A percentile compares a stretch with the other conserved stretches of the same genome.
Evolutionary conservation across 2,329 filamentous ascomycete genomes (phyloP).

Genomic region (Neophaeococcomyces aloes): DNA sequence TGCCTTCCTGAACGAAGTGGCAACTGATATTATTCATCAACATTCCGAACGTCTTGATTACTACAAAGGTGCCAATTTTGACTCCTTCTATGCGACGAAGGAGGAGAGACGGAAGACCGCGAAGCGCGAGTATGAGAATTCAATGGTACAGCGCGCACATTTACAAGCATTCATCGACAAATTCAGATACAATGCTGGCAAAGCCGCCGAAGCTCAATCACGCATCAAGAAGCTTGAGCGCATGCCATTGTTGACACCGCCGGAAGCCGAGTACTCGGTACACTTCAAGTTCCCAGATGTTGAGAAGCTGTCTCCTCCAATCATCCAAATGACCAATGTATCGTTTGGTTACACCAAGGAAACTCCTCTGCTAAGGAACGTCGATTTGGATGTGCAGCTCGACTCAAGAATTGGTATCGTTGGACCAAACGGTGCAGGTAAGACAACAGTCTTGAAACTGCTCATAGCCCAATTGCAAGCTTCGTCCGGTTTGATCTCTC

Average conservation of each 20-base stretch:
- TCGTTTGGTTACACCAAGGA: conserved; percentile 79
- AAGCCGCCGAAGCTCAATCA: conserved; percentile 95
- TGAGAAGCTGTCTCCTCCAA: conserved; percentile 92
- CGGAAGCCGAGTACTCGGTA: conserved; percentile 88
- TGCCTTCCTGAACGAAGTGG: conserved; percentile 96
- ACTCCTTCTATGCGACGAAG: conserved; percentile 92
- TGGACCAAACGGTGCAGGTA: conserved; percentile 97
- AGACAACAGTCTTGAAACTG: conserved; percentile 97
- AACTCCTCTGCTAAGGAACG: conserved; percentile 67
- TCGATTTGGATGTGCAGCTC: conserved; percentile 93
- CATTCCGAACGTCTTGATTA: conserved; percentile 96
- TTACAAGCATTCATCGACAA: conserved; percentile 98
- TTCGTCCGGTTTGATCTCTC: conserved; percentile 69
- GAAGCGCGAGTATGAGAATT: conserved; percentile 95
- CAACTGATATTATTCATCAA: conserved; percentile 98
- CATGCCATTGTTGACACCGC: conserved; percentile 83
- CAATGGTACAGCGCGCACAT: conserved; percentile 88
- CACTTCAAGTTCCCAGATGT: conserved; percentile 97
- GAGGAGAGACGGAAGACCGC: conserved; percentile 95
- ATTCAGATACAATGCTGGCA: conserved; percentile 97
- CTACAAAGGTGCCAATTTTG: conserved; percentile 96
- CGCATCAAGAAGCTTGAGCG: conserved; percentile 98
- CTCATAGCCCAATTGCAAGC: conserved; percentile 76
- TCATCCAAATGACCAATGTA: conserved; percentile 92
- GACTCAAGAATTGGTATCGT: conserved; percentile 98